Evolutionary conservation across 2,329 filamentous ascomycete species (phyloP), one percentile per base, ranked within the genome.

Genomic region (Colletotrichum somersetense): DNA sequence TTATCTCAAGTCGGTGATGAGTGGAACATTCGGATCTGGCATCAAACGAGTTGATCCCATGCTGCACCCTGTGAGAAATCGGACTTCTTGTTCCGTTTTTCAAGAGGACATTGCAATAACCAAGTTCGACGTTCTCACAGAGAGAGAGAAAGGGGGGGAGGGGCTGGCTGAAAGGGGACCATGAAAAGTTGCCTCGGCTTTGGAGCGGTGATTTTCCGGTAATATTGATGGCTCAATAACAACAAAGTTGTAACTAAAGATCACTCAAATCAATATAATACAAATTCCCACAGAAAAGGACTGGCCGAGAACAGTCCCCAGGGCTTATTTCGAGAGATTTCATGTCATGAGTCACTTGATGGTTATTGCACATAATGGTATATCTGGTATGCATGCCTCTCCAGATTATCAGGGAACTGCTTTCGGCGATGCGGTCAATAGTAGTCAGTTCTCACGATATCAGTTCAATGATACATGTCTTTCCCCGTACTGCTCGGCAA

Each of bases 401-500:
- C 6, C 5, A 20, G 1, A 46, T 20, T 5, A 20, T 18, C 20
- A 46, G 16, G 18, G 20, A 46, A 20, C 5, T 18, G 16, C 7
- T 7, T n/a, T 46, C 2, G 16, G 38, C 46, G 18, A 8, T 38
- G n/a, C 48, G 18, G 57, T 72, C 20, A 18, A 20, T 18, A 18
- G 44, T 3, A 46, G 20, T 46, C 18, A 1, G 16, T 18, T 46
- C 8, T 18, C 44, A 8, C n/a, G 2, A 46, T 46, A 18, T 46
- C 44, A 75, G 20, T 74, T 70, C 55, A 75, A 75, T 4, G 69
- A 67, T 12, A 79, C 79, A 68, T 78, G 81, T 77, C 80, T 77
- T 14, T 86, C 78, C 6, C 82, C 82, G 78, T 91, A 89, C 80
- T 89, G 80, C 80, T 85, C 88, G 77, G 93, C 85, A 80, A 96